Evolutionary conservation across 306 rosid genomes (phyloP).

Genomic region (Sechiopsis laciniata): DNA sequence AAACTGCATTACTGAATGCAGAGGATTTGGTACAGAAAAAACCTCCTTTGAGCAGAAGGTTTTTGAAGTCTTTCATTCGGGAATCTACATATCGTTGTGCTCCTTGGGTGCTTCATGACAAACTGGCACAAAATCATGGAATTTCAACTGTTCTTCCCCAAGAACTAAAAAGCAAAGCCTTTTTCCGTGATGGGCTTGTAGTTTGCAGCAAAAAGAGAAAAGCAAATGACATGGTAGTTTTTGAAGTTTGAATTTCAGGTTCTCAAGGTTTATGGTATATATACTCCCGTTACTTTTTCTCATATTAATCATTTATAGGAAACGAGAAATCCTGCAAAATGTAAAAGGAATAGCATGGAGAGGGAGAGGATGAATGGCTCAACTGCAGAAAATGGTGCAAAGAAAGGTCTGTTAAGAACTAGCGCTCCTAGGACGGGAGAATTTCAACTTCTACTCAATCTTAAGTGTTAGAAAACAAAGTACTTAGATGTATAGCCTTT

Average conservation of each 20-base stretch:
- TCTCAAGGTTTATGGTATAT: conserved; percentile 15
- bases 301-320: conserved; percentile 45
- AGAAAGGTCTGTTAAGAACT: conserved; percentile 33
- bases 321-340: conserved; percentile 31
- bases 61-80: conserved; percentile 80
- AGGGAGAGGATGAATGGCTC: conserved; percentile 33
- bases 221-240: conserved; percentile 33
- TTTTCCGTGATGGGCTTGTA: conserved; percentile 59
- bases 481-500: conserved; percentile 3
- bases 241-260: conserved; percentile 19
- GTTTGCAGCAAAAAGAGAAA: conserved; percentile 61
- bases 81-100: conserved; percentile 81
- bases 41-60: conserved; percentile 63
- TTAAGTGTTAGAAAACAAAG: not conserved
- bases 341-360: conserved; percentile 43
- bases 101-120: conserved; percentile 85
- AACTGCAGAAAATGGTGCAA: conserved; percentile 22
- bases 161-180: conserved; percentile 53
- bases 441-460: not conserved
- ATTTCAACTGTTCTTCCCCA: conserved; percentile 63
- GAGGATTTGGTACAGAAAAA: conserved; percentile 71
- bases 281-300: conserved; percentile 19
- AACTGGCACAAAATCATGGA: conserved; percentile 66
- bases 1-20: conserved; percentile 33
- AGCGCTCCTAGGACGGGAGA: not conserved